Evolutionary conservation across 2,329 filamentous ascomycete species (phyloP).

Genomic region (Cladosporium sphaerospermum): DNA sequence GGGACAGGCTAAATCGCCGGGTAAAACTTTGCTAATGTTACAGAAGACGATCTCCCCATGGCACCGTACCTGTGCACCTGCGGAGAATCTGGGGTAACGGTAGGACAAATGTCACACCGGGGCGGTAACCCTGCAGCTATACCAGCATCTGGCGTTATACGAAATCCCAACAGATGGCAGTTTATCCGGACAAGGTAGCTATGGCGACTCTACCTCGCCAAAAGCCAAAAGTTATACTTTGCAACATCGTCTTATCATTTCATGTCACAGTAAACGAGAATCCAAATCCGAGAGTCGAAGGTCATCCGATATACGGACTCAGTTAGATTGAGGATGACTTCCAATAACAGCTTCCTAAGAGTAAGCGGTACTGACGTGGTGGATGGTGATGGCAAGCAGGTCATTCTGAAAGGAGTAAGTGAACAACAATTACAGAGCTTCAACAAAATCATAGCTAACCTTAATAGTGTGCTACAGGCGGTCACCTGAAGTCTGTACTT

Average conservation of each 20-base stretch:
- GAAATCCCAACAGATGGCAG: neutral
- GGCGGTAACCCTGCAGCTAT: neutral
- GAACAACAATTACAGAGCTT: slow-evolving; percentile 34
- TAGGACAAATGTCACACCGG: slow-evolving; percentile 2
- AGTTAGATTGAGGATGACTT: neutral
- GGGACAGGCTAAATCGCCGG: neutral
- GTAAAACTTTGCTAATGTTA: neutral
- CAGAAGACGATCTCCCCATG: neutral
- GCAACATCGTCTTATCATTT: too few species aligned
- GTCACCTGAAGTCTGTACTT: slow-evolving; percentile 18
- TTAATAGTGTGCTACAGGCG: slow-evolving; percentile 8
- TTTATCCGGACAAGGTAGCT: too few species aligned
- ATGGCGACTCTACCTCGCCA: too few species aligned
- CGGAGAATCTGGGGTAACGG: slow-evolving; percentile 1
- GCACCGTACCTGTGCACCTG: neutral
- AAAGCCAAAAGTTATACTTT: too few species aligned
- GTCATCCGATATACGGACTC: neutral
- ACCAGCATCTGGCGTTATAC: neutral
- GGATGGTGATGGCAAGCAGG: slow-evolving; percentile 36
- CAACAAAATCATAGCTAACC: slow-evolving; percentile 8
- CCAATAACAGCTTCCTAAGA: slow-evolving; percentile 31
- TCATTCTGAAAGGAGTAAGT: slow-evolving; percentile 43
- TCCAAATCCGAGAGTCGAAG: too few species aligned
- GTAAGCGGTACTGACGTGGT: slow-evolving; percentile 41
- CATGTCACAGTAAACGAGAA: too few species aligned